Evolutionary conservation across 129 eudicot genomes (phyloP).

Genomic region (Pseudognaphalium luteoalbum): DNA sequence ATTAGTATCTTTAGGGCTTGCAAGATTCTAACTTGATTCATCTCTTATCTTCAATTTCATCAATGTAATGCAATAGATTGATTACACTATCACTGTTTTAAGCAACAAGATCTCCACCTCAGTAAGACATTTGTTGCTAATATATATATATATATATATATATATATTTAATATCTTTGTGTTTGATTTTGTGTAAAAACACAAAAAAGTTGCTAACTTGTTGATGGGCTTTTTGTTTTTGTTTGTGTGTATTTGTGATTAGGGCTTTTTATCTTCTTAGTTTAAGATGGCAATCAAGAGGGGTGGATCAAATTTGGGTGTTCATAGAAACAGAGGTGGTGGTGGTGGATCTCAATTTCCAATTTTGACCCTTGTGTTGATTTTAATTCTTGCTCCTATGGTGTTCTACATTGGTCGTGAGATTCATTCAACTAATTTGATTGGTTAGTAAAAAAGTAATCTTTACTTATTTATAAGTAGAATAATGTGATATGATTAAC

Average conservation of each 20-base stretch:
- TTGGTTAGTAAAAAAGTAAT: conserved; percentile 38
- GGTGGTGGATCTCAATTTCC: conserved; percentile 56
- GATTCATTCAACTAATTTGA: conserved; percentile 33
- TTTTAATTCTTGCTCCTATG: conserved; percentile 44
- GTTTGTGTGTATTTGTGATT: conserved; percentile 6
- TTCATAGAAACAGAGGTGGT: conserved; percentile 43
- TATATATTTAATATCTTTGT: too few relatives aligned
- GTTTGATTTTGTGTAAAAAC: conserved; percentile 23
- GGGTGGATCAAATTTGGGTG: conserved; percentile 38
- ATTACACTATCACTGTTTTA: not conserved
- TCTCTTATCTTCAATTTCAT: conserved; percentile 5
- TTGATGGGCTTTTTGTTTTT: not conserved
- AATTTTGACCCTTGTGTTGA: conserved; percentile 40
- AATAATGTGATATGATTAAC: too few relatives aligned
- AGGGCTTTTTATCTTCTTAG: not conserved
- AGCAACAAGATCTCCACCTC: conserved; percentile 9
- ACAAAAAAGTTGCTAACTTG: conserved; percentile 8
- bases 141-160: too few relatives aligned
- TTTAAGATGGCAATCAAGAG: conserved; percentile 40
- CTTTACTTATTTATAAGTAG: not conserved
- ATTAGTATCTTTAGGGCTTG: conserved; percentile 28
- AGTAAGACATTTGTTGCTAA: conserved; percentile 18
- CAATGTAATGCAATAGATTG: conserved; percentile 6
- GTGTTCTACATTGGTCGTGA: conserved; percentile 57
- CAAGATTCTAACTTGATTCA: conserved; percentile 18